Base-by-base conservation (phyloP, 495 filamentous ascomycete genomes). In the Podospora australis region DNA sequence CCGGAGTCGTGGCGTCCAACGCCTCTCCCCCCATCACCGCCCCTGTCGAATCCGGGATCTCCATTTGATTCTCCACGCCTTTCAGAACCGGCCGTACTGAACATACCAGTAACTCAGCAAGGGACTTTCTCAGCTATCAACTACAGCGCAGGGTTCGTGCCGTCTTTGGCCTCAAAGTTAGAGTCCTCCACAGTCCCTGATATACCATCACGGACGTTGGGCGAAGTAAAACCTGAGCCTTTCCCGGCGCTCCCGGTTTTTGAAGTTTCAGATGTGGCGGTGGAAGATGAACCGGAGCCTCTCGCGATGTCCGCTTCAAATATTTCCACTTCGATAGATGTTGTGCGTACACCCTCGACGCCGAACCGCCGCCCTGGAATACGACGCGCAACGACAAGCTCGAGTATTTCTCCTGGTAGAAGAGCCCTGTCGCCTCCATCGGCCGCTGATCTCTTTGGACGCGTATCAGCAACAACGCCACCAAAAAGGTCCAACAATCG, bases 371-470 rank as follows among this genome's bases (percentile, higher is more conserved):
- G 56, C 16, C 54, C 60, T 0, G 40, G 40, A 1, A 53, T 57
- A 46, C 57, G 58, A 26, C 61, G 65, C 10, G 58, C 60, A 14
- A 68, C 63, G 1, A 64, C 64, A 35, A 57, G 49, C 39, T 59
- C 57, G 38, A 67, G 57, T 44, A 57, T 72, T 29, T 70, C 70
- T 28, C 78, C 82, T 5, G 76, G 73, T 45, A 67, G 77, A 52
- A 78, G 80, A 21, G 74, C 77, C 28, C 69, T 84, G n/a, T 88
- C 86, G 4, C 85, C 87, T 0, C 84, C 84, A 8, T 69, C 82
- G 2, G 68, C 79, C 6, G 82, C 82, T 2, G 80, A 84, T 40
- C 67, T 89, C 14, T 81, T 83, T 55, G 69, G 72, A 23, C 75
- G 82, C n/a, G 64, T 53, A 14, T 68, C 44, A 28, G 5, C 30